Evolutionary conservation across 139 green algal genomes (phyloP).

Genomic region (Chlamydomonas incerta): DNA sequence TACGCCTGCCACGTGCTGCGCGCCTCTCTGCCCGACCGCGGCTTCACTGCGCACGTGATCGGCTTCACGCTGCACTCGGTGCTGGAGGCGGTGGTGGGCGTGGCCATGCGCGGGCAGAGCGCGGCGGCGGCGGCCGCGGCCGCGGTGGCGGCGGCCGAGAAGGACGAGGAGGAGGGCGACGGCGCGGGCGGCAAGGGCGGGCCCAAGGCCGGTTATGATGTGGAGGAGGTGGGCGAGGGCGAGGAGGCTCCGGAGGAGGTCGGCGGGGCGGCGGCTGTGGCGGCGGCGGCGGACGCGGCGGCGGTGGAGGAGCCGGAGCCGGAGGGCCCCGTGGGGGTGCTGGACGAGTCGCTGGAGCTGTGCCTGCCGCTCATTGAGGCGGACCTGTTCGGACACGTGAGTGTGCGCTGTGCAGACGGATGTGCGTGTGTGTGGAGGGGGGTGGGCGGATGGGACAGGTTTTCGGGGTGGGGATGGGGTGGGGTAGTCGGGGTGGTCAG

Average conservation of each 20-base stretch:
- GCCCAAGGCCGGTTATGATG: conserved; percentile 27
- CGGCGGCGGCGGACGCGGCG: conserved; percentile 8
- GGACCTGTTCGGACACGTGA: conserved; percentile 80
- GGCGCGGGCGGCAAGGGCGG: conserved; percentile 19
- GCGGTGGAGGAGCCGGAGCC: conserved; percentile 3
- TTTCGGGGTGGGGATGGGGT: neutral
- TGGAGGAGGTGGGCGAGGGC: neutral
- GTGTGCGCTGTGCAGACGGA: neutral
- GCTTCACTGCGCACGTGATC: conserved; percentile 90
- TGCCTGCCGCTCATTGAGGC: conserved; percentile 83
- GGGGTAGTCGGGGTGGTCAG: too few species aligned
- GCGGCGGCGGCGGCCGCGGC: conserved; percentile 35
- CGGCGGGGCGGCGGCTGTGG: neutral
- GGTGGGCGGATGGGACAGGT: neutral
- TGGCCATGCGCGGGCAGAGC: neutral
- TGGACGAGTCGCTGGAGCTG: conserved; percentile 72
- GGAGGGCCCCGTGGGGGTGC: conserved; percentile 47
- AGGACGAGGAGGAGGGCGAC: conserved; percentile 8
- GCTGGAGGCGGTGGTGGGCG: conserved; percentile 65
- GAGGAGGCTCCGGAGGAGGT: neutral
- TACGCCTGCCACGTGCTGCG: conserved; percentile 58
- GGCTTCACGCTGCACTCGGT: conserved; percentile 90
- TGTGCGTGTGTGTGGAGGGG: neutral
- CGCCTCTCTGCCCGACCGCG: conserved; percentile 66
- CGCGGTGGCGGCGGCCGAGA: conserved; percentile 9